Conservation (phyloP, 805 yeast species). For the Wickerhamia fluorescens region DNA sequence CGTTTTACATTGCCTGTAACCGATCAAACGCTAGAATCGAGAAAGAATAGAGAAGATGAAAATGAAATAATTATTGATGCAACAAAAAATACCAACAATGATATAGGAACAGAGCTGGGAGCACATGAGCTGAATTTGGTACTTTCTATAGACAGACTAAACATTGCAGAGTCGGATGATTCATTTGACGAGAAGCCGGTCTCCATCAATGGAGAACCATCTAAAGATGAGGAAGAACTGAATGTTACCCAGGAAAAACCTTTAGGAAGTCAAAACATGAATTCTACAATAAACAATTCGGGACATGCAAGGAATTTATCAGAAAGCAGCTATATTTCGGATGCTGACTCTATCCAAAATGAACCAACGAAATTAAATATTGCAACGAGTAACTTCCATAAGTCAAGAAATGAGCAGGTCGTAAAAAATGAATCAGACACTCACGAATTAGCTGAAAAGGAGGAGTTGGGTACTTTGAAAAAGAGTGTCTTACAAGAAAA, state of each 20-base stretch:
- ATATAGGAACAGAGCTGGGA: no score
- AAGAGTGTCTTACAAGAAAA: no score
- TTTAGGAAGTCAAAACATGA: slow-evolving; percentile 1
- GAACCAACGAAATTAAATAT: slow-evolving; percentile 28
- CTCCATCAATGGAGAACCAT: slow-evolving; percentile 11
- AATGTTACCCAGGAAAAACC: slow-evolving; percentile 1
- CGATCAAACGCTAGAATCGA: slow-evolving; percentile 1
- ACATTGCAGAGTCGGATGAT: slow-evolving; percentile 5
- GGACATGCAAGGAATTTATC: slow-evolving; percentile 10
- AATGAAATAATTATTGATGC: no score
- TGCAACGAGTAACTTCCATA: slow-evolving; percentile 4
- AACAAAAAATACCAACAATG: no score
- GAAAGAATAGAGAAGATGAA: not conserved
- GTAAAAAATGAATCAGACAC: no score
- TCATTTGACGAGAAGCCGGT: no score
- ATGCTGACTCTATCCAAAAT: slow-evolving; percentile 33
- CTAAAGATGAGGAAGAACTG: slow-evolving; percentile 2
- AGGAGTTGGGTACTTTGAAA: no score
- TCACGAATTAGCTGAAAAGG: no score
- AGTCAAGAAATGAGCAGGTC: not conserved
- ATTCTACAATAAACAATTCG: not conserved
- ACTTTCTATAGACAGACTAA: slow-evolving; percentile 27
- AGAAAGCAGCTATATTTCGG: slow-evolving; percentile 31
- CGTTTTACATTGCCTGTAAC: slow-evolving; percentile 5
- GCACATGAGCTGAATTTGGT: slow-evolving; percentile 21